Evolutionary conservation across 164 flowering plant species (phyloP).

Genomic region (Stephania yunnanensis): DNA sequence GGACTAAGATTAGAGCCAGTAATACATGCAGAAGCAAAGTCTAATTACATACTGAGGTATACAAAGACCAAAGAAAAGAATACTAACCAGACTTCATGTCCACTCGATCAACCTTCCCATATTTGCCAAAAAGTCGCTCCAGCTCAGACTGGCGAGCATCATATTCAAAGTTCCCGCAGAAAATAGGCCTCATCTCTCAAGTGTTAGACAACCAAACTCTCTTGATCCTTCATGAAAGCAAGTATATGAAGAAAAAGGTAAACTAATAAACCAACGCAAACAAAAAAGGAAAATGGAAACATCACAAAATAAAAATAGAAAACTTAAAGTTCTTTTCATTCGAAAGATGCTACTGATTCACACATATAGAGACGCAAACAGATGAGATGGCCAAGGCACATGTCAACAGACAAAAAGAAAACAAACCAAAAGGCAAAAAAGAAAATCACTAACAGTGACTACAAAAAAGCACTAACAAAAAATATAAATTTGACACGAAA

Average conservation of each 20-base stretch:
- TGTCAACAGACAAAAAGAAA: too few relatives aligned
- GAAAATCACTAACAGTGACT: too few relatives aligned
- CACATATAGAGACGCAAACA: too few relatives aligned
- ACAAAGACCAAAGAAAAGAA: not conserved
- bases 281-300: not conserved
- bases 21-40: not conserved
- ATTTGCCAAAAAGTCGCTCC: constrained; percentile 76
- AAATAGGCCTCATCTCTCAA: constrained; percentile 57
- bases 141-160: constrained; percentile 85
- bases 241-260: not conserved
- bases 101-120: constrained; percentile 90
- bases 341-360: too few relatives aligned
- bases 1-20: not conserved
- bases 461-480: too few relatives aligned
- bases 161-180: constrained; percentile 90
- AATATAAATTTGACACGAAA: too few relatives aligned
- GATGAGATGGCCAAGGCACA: too few relatives aligned
- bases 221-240: constrained; percentile 1
- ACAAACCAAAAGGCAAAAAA: too few relatives aligned
- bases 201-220: not conserved
- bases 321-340: not conserved
- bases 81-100: constrained; percentile 94
- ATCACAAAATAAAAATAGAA: not conserved
- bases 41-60: not conserved
- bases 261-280: not conserved